These are phyloP conservation scores for Knoxia roxburghii DNA, from an alignment of 257 asterid species.

Conservation along the genomic window DNA sequence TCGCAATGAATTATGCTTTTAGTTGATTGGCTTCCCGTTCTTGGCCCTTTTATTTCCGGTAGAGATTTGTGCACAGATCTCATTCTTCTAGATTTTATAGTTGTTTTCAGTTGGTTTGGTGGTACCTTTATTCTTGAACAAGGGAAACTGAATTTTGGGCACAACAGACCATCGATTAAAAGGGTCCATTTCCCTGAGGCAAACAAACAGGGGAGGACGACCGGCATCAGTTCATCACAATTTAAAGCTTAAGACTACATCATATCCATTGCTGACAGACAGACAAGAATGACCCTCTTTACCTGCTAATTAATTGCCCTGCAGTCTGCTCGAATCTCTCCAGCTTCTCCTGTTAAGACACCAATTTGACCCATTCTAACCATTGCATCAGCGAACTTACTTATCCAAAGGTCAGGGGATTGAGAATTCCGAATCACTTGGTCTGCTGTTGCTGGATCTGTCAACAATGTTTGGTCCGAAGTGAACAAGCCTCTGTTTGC, in stretches of 20 bases:
- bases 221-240: no score
- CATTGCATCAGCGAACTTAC: constrained; percentile 38
- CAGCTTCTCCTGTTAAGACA: constrained; percentile 37
- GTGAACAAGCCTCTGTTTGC: constrained; percentile 26
- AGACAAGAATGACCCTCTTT: background rate
- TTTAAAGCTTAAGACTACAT: no score
- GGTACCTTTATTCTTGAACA: background rate
- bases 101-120: no score
- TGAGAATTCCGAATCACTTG: constrained; percentile 31
- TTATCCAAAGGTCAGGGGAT: constrained; percentile 25
- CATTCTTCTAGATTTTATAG: no score
- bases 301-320: constrained; percentile 38
- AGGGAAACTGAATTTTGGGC: background rate
- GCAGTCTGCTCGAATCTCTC: constrained; percentile 62
- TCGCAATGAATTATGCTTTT: background rate
- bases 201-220: no score
- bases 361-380: constrained; percentile 40
- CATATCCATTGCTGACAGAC: background rate
- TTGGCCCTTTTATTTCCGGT: no score
- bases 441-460: constrained; percentile 21
- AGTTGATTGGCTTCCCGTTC: no score
- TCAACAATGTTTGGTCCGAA: constrained; percentile 39
- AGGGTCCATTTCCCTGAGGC: no score
- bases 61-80: no score
- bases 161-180: no score